These are phyloP conservation scores for Nymphaea colorata DNA, from an alignment of 164 flowering plant species.

Conservation along the genomic window DNA sequence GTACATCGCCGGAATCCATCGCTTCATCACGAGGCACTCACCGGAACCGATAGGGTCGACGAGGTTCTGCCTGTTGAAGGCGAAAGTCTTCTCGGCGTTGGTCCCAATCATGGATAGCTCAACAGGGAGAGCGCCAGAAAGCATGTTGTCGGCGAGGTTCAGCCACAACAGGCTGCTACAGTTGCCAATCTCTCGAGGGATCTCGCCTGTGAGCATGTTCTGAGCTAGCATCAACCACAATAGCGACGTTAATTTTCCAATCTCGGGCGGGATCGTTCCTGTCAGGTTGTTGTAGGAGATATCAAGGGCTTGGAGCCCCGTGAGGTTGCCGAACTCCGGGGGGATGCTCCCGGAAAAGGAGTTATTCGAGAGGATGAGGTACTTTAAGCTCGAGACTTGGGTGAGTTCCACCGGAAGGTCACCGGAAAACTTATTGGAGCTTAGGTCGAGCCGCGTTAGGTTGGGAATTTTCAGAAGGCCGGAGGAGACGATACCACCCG, in stretches of 20 bases:
- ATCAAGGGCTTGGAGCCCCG: conserved; percentile 63
- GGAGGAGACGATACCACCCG: conserved; percentile 53
- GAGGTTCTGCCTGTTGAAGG: conserved; percentile 17
- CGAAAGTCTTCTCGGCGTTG: conserved; percentile 39
- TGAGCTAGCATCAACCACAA: conserved; percentile 88
- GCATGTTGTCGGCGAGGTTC: conserved; percentile 63
- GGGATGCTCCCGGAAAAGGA: conserved; percentile 58
- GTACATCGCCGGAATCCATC: conserved; percentile 87
- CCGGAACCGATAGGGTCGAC: conserved; percentile 45
- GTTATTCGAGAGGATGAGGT: conserved; percentile 51
- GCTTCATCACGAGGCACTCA: conserved; percentile 63
- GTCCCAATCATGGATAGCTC: conserved; percentile 48
- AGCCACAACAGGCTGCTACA: conserved; percentile 82
- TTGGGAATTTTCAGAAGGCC: conserved; percentile 50
- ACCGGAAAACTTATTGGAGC: conserved; percentile 64
- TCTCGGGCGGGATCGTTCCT: conserved; percentile 52
- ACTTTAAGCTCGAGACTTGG: conserved; percentile 33
- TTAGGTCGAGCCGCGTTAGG: conserved; percentile 50
- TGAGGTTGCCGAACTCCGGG: conserved; percentile 46
- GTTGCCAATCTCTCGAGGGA: conserved; percentile 73
- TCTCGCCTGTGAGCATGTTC: conserved; percentile 49
- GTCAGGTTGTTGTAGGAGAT: conserved; percentile 53
- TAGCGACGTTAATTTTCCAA: conserved; percentile 65
- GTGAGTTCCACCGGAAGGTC: conserved; percentile 49
- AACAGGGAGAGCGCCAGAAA: conserved; percentile 53